phyloP scores from a whole-genome alignment of 169 alveolate genomes.

The Perkinsus marinus region DNA sequence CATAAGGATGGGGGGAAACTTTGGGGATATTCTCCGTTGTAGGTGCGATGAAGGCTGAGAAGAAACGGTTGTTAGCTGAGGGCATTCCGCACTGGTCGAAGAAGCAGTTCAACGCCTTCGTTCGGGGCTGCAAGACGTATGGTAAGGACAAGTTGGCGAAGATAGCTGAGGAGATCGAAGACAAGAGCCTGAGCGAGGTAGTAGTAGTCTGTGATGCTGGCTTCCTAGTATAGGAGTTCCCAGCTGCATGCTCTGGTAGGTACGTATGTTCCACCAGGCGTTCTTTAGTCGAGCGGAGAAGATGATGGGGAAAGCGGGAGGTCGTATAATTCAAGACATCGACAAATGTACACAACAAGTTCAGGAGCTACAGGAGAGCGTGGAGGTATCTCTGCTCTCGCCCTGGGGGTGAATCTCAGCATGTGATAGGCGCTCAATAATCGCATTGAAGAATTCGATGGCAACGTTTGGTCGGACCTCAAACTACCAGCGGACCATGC shows the following conservation, averaged over 20 bases:
- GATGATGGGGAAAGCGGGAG: neutral
- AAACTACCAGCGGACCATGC: neutral
- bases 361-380: neutral
- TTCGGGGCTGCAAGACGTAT: slow-evolving; percentile 39
- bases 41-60: neutral
- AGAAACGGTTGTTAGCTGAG: slow-evolving; percentile 42
- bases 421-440: neutral
- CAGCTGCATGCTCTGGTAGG: too few species aligned
- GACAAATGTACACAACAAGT: neutral
- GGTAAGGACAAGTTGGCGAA: slow-evolving; percentile 33
- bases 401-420: neutral
- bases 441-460: neutral
- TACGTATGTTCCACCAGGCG: neutral
- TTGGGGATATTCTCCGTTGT: neutral
- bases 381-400: neutral
- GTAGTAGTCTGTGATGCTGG: too few species aligned
- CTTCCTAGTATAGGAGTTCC: too few species aligned
- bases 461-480: neutral
- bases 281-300: neutral
- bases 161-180: neutral
- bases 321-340: neutral
- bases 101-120: slow-evolving; percentile 51
- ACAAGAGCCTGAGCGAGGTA: neutral
- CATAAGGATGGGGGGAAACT: neutral
- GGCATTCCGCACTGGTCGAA: slow-evolving; percentile 66